Evolutionary conservation across 257 asterid species (phyloP), one percentile per base, ranked within the genome.

Genomic region (Perilla frutescens): DNA sequence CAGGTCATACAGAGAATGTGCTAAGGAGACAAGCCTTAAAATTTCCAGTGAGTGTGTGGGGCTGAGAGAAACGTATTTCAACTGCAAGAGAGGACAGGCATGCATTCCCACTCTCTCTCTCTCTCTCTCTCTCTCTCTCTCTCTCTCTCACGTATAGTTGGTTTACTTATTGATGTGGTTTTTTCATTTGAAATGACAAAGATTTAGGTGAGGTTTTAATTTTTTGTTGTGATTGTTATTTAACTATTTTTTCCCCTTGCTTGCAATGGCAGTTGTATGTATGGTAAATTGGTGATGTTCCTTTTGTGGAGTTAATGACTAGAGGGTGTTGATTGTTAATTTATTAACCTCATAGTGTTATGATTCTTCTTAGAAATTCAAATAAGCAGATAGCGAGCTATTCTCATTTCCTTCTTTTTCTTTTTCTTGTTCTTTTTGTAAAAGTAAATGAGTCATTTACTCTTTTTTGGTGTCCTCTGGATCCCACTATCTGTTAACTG

Each of bases 21-120:
- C 94, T 0, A 89, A 88, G 70, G 96, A 89, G 82, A 83, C 79
- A 74, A 83, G 87, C 82, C 97, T 97, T 8, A 74, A 74, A 6
- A 89, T 93, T 74, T 87, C 97, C 4, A 88, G 89, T 61, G 95
- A 91, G 81, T 93, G 98, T 56, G 96, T 88, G 59, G 98, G 96
- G 15, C 72, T 93, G 7, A 82, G 98, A 77, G 98, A 93, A 82
- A 93, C 98, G 1, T 93, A 89, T 76, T 93, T 89, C 89, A 93
- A 89, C 78, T 93, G 97, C 89, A 91, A 93, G 82, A 89, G 98
- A 84, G 98, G 97, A 67, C 98, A 91, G 91, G 98, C 80, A 78
- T 65, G 76, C 67, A 8, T 53, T 29, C 6, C 8, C 31, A 6
- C 1, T 10, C 45, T 64, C 70, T 15, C 55, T 20, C 70, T 26